These are phyloP conservation scores for Priceomyces haplophilus DNA, from an alignment of 805 yeast genomes.

Conservation along the genomic window DNA sequence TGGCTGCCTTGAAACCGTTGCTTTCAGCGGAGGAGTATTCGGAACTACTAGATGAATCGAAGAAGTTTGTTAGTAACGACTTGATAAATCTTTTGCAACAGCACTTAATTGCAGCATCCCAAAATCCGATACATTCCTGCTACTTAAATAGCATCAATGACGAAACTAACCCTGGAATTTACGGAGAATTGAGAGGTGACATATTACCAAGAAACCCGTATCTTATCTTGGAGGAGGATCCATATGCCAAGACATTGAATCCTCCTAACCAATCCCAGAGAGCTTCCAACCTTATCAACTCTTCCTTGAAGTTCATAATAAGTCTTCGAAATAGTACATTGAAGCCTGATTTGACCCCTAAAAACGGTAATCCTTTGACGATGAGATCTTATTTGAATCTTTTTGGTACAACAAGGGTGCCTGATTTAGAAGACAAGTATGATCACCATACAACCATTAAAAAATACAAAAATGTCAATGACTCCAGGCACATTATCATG, in stretches of 20 bases:
- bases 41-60: constrained; percentile 42
- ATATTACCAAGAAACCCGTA: constrained; percentile 77
- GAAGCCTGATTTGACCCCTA: constrained; percentile 57
- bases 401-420: constrained; percentile 65
- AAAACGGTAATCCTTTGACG: constrained; percentile 49
- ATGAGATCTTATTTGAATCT: constrained; percentile 67
- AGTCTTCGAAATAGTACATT: constrained; percentile 54
- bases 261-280: constrained; percentile 68
- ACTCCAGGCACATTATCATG: constrained; percentile 49
- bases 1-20: constrained; percentile 59
- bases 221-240: constrained; percentile 71
- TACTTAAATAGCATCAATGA: constrained; percentile 57
- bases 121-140: constrained; percentile 35
- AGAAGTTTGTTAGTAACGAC: constrained; percentile 42
- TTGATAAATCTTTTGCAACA: constrained; percentile 47
- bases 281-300: constrained; percentile 63
- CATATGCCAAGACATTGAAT: constrained; percentile 49
- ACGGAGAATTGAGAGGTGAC: constrained; percentile 62
- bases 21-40: constrained; percentile 50
- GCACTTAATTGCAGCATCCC: constrained; percentile 49
- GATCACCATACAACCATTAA: constrained; percentile 38
- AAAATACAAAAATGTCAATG: constrained; percentile 24
- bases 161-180: constrained; percentile 52
- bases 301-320: constrained; percentile 63
- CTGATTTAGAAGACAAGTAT: constrained; percentile 21